Evolutionary conservation across 805 yeast genomes (phyloP).

Genomic region (Pichia cabralensis): DNA sequence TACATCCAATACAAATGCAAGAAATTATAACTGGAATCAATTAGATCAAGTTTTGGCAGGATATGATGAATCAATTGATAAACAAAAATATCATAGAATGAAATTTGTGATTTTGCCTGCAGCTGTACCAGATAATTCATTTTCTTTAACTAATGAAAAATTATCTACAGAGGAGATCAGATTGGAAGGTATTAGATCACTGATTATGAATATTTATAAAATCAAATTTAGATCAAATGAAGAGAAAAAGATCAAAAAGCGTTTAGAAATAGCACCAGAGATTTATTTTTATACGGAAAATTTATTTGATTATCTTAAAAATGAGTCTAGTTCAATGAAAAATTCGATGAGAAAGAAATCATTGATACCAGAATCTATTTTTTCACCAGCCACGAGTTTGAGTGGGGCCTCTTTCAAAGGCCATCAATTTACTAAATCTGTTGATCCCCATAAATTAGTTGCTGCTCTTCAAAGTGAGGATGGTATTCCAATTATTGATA

Average conservation of each 20-base stretch:
- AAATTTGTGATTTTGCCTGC: constrained; percentile 82
- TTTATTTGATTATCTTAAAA: constrained; percentile 50
- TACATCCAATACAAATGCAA: constrained; percentile 36
- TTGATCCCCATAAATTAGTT: constrained; percentile 46
- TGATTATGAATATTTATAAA: constrained; percentile 53
- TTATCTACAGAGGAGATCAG: constrained; percentile 79
- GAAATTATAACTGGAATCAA: constrained; percentile 76
- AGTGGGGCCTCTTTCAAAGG: constrained; percentile 11
- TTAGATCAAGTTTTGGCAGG: constrained; percentile 92
- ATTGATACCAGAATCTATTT: background rate
- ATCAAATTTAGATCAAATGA: constrained; percentile 38
- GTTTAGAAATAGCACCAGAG: constrained; percentile 55
- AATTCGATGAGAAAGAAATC: background rate
- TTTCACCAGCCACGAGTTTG: background rate
- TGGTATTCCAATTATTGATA: constrained; percentile 61
- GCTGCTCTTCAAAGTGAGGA: constrained; percentile 54
- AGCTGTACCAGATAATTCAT: constrained; percentile 49
- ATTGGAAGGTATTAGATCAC: constrained; percentile 75
- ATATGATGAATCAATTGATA: constrained; percentile 59
- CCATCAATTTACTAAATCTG: constrained; percentile 35
- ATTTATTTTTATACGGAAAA: constrained; percentile 83
- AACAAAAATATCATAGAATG: constrained; percentile 49
- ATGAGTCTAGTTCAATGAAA: constrained; percentile 14
- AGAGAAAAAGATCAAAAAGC: constrained; percentile 28
- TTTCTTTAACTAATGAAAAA: constrained; percentile 39